phyloP scores from a whole-genome alignment of 257 asterid genomes.

The Anisodus tanguticus region DNA sequence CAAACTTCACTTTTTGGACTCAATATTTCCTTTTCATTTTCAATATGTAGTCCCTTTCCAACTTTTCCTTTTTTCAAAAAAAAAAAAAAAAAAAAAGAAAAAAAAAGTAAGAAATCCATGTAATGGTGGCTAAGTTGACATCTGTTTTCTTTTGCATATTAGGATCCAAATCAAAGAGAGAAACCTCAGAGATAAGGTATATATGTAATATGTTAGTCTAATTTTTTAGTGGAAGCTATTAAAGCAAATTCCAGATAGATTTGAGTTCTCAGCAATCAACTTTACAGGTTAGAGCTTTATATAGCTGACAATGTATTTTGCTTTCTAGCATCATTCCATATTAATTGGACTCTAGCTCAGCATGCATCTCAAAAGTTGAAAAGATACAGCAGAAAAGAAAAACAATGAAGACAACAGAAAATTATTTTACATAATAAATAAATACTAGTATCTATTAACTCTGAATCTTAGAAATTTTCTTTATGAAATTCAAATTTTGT shows the following conservation, averaged over 20 bases:
- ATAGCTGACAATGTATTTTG: conserved; percentile 19
- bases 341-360: conserved; percentile 21
- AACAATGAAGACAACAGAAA: neutral
- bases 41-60: conserved; percentile 18
- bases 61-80: neutral
- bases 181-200: conserved; percentile 17
- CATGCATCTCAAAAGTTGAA: neutral
- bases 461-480: conserved; percentile 30
- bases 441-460: neutral
- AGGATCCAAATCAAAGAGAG: neutral
- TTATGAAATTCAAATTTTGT: conserved; percentile 40
- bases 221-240: conserved; percentile 26
- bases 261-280: conserved; percentile 1
- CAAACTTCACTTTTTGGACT: neutral
- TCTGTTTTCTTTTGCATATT: neutral
- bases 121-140: neutral
- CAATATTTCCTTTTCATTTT: neutral
- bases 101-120: neutral
- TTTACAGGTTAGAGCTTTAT: conserved; percentile 36
- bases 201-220: neutral
- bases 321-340: neutral
- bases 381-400: neutral
- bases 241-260: conserved; percentile 33
- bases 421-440: neutral
- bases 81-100: neutral